Percentiles rank a stretch among this genome's conserved stretches.
phyloP scores from a whole-genome alignment of 2,329 filamentous ascomycete species.

The Apiospora rasikravindrae region DNA sequence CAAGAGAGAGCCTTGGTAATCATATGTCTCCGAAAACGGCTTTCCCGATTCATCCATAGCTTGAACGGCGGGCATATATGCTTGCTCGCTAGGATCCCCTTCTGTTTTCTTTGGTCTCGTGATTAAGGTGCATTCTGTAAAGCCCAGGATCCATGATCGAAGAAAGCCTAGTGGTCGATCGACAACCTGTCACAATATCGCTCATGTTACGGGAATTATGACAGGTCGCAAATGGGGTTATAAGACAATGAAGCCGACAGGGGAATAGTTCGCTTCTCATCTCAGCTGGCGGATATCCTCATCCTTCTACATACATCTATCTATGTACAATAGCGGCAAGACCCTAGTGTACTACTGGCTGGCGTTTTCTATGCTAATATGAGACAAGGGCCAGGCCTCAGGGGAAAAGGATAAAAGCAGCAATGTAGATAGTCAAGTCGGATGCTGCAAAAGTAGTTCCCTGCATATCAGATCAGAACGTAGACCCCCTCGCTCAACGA shows the following conservation, averaged over 20 bases:
- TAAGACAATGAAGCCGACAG: not conserved
- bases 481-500: not conserved
- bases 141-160: not conserved
- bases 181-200: not conserved
- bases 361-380: too few relatives aligned
- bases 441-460: not conserved
- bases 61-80: not conserved
- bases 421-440: not conserved
- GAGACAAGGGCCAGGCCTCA: not conserved
- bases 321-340: not conserved
- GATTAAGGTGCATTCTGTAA: not conserved
- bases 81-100: not conserved
- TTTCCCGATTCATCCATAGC: not conserved
- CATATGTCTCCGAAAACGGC: not conserved
- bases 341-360: too few relatives aligned
- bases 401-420: too few relatives aligned
- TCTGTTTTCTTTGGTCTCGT: too few relatives aligned
- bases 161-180: not conserved
- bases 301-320: not conserved
- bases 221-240: not conserved
- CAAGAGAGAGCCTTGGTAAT: not conserved
- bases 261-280: not conserved
- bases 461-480: not conserved
- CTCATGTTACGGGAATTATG: not conserved
- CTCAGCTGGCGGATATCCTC: not conserved